A percentile compares a stretch with the other conserved stretches of the same genome.
Conservation (phyloP, 1,284 basidiomycete species). For the Afroboletus lepidellus region DNA sequence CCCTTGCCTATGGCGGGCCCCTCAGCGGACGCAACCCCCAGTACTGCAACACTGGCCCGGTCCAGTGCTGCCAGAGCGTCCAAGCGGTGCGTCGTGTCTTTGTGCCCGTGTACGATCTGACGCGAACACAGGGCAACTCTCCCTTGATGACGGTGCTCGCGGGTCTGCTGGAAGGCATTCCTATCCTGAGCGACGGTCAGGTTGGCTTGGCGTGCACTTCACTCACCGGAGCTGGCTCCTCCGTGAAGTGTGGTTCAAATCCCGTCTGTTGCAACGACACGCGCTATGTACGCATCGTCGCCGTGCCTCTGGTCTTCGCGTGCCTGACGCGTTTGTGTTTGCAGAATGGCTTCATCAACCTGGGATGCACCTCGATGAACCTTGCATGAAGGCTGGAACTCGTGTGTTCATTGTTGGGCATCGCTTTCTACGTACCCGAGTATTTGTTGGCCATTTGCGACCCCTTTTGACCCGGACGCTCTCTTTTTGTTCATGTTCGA, state of each 20-base stretch:
- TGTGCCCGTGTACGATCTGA: conserved; percentile 5
- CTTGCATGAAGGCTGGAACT: conserved; percentile 4
- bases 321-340: neutral
- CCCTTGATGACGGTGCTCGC: neutral
- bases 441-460: conserved; percentile 15
- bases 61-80: conserved; percentile 23
- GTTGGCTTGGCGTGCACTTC: conserved; percentile 24
- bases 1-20: conserved; percentile 20
- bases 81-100: conserved; percentile 14
- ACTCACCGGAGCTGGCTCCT: conserved; percentile 31
- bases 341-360: conserved; percentile 27
- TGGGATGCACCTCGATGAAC: conserved; percentile 25
- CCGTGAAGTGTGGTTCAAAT: conserved; percentile 12
- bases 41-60: conserved; percentile 17
- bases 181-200: conserved; percentile 1
- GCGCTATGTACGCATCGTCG: conserved; percentile 9
- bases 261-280: conserved; percentile 26
- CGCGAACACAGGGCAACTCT: conserved; percentile 7
- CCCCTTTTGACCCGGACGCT: conserved; percentile 24
- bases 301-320: neutral
- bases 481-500: conserved; percentile 25
- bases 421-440: conserved; percentile 21
- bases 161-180: conserved; percentile 9
- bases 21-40: conserved; percentile 26
- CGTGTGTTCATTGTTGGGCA: conserved; percentile 3